Evolutionary conservation across 371 early-diverging fungal genomes (phyloP), one percentile per base, ranked within the genome.

Genomic region (Apophysomyces elegans): DNA sequence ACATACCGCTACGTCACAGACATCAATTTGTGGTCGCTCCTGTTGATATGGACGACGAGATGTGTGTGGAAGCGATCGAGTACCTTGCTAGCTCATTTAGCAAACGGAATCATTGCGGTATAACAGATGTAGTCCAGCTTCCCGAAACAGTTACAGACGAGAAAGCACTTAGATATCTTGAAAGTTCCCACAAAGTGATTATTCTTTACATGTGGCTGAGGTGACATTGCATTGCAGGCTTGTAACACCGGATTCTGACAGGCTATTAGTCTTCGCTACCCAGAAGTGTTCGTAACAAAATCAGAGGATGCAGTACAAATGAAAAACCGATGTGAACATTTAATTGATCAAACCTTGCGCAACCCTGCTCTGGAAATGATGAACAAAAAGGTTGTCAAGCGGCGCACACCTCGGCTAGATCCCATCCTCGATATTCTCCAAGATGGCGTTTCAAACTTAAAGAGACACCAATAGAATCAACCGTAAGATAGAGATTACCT

Each of bases 151-250:
- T 45, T 7, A 64, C 45, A 0, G 59, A 47, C 16, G 61, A 71
- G 18, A 73, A 78, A 45, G 70, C 65, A 13, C 75, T 96, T 21
- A 44, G 63, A 6, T 45, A 64, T 0, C 70, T 95, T 5, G 97
- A 97, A 75, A 72, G 68, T 12, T 64, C 70, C 41, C 97, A 97
- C 72, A 87, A 90, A 56, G 68, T 79, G 4, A 88, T 95, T 35
- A 89, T 93, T 75, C 68, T 94, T 18, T 97, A 95, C 65, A 80
- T 95, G 74, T 97, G 97, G 97, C 79, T 97, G 67, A 80, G 87
- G 85, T 91, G 81, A 68, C 41, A 41, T 13, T n/a, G 44, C 11
- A 11, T 41, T 44, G 18, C 44, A 44, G 35, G 56, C 21, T 14
- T 7, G n/a, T 58, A 21, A 3, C 37, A 61, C 9, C 32, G 36